A percentile compares a stretch with the other conserved stretches of the same genome.
phyloP scores from a whole-genome alignment of 768 basidiomycete genomes.

The Tylopilus vinaceipallidus region DNA sequence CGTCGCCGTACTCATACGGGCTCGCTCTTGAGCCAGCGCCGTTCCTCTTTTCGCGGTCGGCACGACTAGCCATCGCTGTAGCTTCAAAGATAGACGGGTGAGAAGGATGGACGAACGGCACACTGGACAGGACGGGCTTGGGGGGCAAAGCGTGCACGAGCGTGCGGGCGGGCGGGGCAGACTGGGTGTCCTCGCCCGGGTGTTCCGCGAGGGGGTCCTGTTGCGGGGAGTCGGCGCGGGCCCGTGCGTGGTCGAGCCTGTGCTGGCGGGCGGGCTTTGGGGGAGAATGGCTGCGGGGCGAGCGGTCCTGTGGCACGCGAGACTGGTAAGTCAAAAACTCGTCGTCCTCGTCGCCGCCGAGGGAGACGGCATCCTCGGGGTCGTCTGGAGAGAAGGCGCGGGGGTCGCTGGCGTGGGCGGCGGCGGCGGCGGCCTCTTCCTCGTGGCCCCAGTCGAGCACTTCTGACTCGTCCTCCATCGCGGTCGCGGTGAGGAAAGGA shows the following conservation, averaged over 20 bases:
- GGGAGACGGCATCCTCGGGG: slow-evolving; percentile 63
- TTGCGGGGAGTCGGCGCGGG: slow-evolving; percentile 4
- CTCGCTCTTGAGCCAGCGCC: slow-evolving; percentile 27
- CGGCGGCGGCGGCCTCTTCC: slow-evolving; percentile 43
- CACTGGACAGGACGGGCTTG: slow-evolving; percentile 54
- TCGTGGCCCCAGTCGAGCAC: slow-evolving; percentile 69
- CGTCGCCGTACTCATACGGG: slow-evolving; percentile 28
- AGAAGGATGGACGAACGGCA: slow-evolving; percentile 54
- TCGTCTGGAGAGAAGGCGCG: slow-evolving; percentile 36
- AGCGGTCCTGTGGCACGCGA: slow-evolving; percentile 30
- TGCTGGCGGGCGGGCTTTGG: too few relatives aligned
- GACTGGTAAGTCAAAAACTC: slow-evolving; percentile 49
- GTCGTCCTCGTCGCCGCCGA: slow-evolving; percentile 72
- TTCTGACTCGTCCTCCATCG: slow-evolving; percentile 68
- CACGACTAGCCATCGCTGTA: slow-evolving; percentile 55
- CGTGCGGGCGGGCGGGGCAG: slow-evolving; percentile 24
- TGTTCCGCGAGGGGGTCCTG: slow-evolving; percentile 11
- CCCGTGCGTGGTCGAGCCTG: slow-evolving; percentile 14
- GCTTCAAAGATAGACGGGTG: slow-evolving; percentile 59
- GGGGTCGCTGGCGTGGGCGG: slow-evolving; percentile 40
- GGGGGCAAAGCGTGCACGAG: slow-evolving; percentile 68
- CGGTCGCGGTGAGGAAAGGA: slow-evolving; percentile 20
- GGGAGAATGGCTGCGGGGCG: too few relatives aligned
- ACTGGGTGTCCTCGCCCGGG: slow-evolving; percentile 18
- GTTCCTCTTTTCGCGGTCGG: slow-evolving; percentile 44